These are phyloP conservation scores for Colletotrichum tropicicola DNA, from an alignment of 2,329 filamentous ascomycete genomes.

Conservation along the genomic window DNA sequence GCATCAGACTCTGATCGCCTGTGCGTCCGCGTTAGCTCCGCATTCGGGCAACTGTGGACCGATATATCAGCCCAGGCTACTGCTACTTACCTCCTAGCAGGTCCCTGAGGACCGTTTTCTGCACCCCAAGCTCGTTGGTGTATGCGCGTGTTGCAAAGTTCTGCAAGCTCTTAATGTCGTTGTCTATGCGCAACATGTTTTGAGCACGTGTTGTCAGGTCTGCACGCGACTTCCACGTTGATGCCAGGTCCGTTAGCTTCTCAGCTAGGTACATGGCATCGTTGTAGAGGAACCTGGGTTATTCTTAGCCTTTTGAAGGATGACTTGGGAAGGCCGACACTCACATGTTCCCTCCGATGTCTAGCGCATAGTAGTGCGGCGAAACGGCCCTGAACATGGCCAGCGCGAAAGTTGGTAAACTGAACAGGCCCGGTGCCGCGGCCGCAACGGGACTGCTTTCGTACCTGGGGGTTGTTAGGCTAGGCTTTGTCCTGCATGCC, in stretches of 20 bases:
- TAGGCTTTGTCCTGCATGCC: background rate
- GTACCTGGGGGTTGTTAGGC: conserved; percentile 37
- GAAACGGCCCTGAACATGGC: conserved; percentile 85
- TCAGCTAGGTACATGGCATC: conserved; percentile 72
- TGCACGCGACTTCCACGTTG: conserved; percentile 61
- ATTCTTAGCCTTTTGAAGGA: conserved; percentile 32
- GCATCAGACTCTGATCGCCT: conserved; percentile 67
- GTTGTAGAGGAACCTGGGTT: conserved; percentile 71
- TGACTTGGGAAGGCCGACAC: conserved; percentile 33
- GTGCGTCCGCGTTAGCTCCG: conserved; percentile 10
- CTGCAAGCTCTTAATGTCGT: conserved; percentile 67
- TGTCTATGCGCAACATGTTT: conserved; percentile 65
- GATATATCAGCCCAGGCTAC: background rate
- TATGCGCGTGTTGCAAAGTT: conserved; percentile 71
- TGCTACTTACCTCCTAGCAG: conserved; percentile 59
- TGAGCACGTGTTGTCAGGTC: conserved; percentile 61
- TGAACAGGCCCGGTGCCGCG: conserved; percentile 75
- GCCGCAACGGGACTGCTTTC: conserved; percentile 68
- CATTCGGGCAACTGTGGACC: background rate
- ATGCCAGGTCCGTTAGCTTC: conserved; percentile 57
- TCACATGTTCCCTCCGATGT: conserved; percentile 71
- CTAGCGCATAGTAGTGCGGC: conserved; percentile 74
- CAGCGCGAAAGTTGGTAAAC: conserved; percentile 75
- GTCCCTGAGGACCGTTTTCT: conserved; percentile 69
- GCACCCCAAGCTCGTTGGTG: conserved; percentile 66